Evolutionary conservation across 2,329 filamentous ascomycete species (phyloP), one percentile per base, ranked within the genome.

Genomic region (Neonectria ditissima): DNA sequence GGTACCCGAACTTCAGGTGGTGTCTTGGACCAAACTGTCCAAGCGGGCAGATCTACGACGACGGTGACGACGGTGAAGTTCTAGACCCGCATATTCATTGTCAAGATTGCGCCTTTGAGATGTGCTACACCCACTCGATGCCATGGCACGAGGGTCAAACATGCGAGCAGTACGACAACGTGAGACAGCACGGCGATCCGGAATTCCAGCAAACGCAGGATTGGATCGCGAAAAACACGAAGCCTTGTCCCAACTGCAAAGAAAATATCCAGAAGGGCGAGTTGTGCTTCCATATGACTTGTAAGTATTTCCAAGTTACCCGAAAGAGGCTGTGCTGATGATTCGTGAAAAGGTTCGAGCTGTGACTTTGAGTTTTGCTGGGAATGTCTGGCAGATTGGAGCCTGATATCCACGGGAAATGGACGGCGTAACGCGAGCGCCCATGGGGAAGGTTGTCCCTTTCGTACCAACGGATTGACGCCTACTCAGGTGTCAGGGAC

Each of bases 301-400:
- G 63, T 53, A 10, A 52, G 63, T 54, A 30, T 6, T 48, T 13
- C 4, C 22, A 9, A 10, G 4, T 14, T 6, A 22, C n/a, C 16
- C 8, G 4, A 13, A 34, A 14, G 32, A 34, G 13, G 32, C 16
- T 34, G 11, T 34, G 4, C 47, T 18, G 5, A 44, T 14, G 10
- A 13, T 34, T 22, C 2, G 24, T n/a, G 14, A 3, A 16, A n/a
- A 60, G 57, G 57, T 24, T 54, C 57, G 6, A 55, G 18, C 39
- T 65, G 63, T 28, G 45, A 48, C 18, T 57, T 59, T 32, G 60
- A 64, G 28, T 65, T 65, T 41, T 65, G 55, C 18, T 63, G 63
- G 63, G 62, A 59, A 4, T 65, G 55, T 13, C 51, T 65, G 26
- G 60, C 63, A 13, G 62, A 62, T 52, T 65, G 63, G 63, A 18